A percentile compares a stretch with the other conserved stretches of the same genome.
These are phyloP conservation scores for Jatropha podagrica DNA, from an alignment of 441 rosid genomes.

Conservation along the genomic window DNA sequence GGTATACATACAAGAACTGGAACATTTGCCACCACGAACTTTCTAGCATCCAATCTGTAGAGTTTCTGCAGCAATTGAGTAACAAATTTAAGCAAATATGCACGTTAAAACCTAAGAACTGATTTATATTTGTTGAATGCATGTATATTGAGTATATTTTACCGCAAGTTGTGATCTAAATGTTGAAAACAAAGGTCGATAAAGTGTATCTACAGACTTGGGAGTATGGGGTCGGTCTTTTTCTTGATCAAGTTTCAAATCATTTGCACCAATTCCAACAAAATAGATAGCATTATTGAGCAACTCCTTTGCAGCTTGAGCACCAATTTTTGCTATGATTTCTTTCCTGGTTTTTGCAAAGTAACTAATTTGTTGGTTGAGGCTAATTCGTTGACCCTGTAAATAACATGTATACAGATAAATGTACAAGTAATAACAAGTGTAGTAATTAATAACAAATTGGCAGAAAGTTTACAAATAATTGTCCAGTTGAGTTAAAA, in stretches of 20 bases:
- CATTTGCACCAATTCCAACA: conserved; percentile 19
- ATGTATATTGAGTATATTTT: not conserved
- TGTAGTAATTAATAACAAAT: no score
- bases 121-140: no score
- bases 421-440: not conserved
- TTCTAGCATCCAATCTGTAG: conserved; percentile 28
- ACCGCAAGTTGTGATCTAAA: conserved; percentile 31
- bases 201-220: not conserved
- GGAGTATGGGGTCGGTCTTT: no score
- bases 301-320: conserved; percentile 8
- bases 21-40: conserved; percentile 24
- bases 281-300: conserved; percentile 26
- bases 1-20: conserved; percentile 30
- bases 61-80: conserved; percentile 22
- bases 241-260: not conserved
- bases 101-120: no score
- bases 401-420: not conserved
- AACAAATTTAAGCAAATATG: not conserved
- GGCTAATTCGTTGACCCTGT: conserved; percentile 27
- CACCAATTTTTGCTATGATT: conserved; percentile 27
- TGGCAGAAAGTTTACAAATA: not conserved
- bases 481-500: not conserved
- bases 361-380: conserved; percentile 27
- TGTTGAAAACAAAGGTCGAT: conserved; percentile 19
- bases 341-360: conserved; percentile 27